Evolutionary conservation across 2,329 filamentous ascomycete genomes (phyloP).

Genomic region (Ceratocystiopsis brevicomis): DNA sequence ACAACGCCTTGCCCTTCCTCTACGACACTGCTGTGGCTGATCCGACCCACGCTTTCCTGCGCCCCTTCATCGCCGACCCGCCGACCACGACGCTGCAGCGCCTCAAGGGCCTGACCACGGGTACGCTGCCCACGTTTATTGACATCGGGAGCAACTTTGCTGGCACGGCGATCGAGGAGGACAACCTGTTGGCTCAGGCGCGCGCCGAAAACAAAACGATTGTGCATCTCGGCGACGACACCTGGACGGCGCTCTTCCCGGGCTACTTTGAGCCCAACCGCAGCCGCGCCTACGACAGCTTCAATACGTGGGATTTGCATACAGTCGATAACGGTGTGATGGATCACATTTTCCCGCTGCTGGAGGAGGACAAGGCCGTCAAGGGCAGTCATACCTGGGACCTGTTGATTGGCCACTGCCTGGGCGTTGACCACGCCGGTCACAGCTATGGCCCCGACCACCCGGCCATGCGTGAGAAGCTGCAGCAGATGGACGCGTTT

Average conservation of each 20-base stretch:
- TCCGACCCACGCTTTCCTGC: constrained; percentile 69
- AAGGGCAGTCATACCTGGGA: constrained; percentile 49
- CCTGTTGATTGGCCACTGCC: constrained; percentile 79
- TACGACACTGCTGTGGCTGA: constrained; percentile 60
- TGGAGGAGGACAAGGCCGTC: constrained; percentile 36
- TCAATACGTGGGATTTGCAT: constrained; percentile 95
- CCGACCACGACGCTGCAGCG: constrained; percentile 86
- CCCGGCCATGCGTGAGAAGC: constrained; percentile 73
- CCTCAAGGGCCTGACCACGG: constrained; percentile 84
- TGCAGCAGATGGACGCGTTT: constrained; percentile 77
- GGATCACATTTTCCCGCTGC: constrained; percentile 71
- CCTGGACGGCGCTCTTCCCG: constrained; percentile 85
- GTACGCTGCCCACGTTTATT: constrained; percentile 84
- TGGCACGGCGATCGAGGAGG: constrained; percentile 87
- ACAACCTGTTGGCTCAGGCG: constrained; percentile 54
- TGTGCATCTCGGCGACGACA: constrained; percentile 93
- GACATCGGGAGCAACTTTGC: constrained; percentile 92
- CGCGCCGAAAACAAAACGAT: constrained; percentile 49
- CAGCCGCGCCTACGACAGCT: constrained; percentile 81
- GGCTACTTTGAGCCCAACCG: constrained; percentile 80
- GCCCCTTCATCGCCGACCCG: constrained; percentile 92
- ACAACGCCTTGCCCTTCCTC: constrained; percentile 73
- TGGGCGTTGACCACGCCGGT: constrained; percentile 92
- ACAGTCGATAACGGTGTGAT: constrained; percentile 92
- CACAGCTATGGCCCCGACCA: constrained; percentile 92